Evolutionary conservation across 805 yeast species (phyloP), one percentile per base, ranked within the genome.

Genomic region (Zygotorulaspora sp.): DNA sequence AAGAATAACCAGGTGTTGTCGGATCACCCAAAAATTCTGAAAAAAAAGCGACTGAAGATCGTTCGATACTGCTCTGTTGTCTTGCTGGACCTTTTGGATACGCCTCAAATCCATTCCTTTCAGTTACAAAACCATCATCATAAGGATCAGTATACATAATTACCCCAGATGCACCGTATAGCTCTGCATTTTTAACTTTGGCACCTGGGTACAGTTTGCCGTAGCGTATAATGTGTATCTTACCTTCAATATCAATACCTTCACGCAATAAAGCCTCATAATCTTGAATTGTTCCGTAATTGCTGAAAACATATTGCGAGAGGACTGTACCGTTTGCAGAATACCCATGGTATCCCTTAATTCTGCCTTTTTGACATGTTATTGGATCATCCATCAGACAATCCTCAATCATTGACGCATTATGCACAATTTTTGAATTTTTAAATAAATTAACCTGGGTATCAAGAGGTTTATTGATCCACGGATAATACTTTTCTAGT

Each of bases 21-120:
- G 89, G 89, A 53, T 82, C 90, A 9, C 89, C 89, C 0, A 88
- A 86, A 35, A 69, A 68, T 21, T 74, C 75, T 3, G 77, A 71
- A 39, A 78, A 66, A 44, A 66, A 77, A 42, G 70, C 76, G 1
- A 75, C 79, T 6, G 83, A 71, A 2, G 78, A 82, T 53, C 84
- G 67, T 50, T 78, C 78, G 18, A 82, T 74, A 6, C 79, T 67
- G 36, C 72, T 63, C 24, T 77, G 76, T 45, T 75, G 78, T 49
- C 86, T 69, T 2, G 86, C 83, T 3, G 78, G 77, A 0, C 88
- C 88, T 4, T 68, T 42, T 0, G 89, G 88, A 49, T 74, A 81
- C 35, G 72, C 65, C 44, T 67, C 55, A 52, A 61, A 77, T 0
- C 85, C 85, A 49, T 80, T 71, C 2, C 63, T 66, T 1, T 65